Conservation (phyloP, 805 yeast genomes). For the Saturnispora halmiae region DNA sequence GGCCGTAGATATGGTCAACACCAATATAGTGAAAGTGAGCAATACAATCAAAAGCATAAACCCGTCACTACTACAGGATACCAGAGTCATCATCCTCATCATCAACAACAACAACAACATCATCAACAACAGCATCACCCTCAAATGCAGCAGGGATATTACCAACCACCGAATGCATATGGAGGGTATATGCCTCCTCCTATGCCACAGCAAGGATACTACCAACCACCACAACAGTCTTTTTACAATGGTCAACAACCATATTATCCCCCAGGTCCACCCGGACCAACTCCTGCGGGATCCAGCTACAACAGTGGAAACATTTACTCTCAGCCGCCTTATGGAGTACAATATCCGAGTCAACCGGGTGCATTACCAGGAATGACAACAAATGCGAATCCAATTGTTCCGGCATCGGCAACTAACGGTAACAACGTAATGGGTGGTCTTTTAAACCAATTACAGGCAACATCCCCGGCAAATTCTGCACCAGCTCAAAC, state of each 20-base stretch:
- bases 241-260: constrained; percentile 13
- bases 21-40: constrained; percentile 7
- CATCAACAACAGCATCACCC: neutral
- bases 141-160: neutral
- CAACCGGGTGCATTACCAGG: constrained; percentile 11
- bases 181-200: constrained; percentile 1
- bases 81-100: neutral
- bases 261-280: constrained; percentile 14
- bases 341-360: constrained; percentile 7
- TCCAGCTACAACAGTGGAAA: neutral
- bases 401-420: neutral
- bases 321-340: constrained; percentile 13
- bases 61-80: constrained; percentile 1
- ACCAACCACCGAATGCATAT: constrained; percentile 7
- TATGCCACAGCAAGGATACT: constrained; percentile 2
- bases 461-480: constrained; percentile 1
- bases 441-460: constrained; percentile 11
- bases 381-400: constrained; percentile 1
- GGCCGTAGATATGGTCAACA: too few relatives aligned
- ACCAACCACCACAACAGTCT: constrained; percentile 5
- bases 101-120: constrained; percentile 7
- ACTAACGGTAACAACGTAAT: constrained; percentile 4
- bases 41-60: constrained; percentile 9
- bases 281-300: constrained; percentile 12
- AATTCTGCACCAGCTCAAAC: neutral